Evolutionary conservation across 2,329 filamentous ascomycete species (phyloP).

Genomic region (Fusarium sp.): DNA sequence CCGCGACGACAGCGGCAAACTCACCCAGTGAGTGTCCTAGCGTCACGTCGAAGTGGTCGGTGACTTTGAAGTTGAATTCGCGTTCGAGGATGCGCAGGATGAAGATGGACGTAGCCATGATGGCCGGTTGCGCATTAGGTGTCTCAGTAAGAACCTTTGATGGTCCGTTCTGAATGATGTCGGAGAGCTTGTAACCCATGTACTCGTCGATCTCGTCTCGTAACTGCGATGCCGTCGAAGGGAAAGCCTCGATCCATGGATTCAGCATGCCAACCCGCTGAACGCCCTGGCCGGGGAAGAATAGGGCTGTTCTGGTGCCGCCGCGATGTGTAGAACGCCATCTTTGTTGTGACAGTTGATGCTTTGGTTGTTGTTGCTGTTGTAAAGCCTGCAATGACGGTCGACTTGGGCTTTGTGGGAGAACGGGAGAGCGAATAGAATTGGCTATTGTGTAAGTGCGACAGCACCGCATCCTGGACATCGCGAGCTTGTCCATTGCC

Average conservation of each 20-base stretch:
- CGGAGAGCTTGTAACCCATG: conserved; percentile 77
- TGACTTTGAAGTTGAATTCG: conserved; percentile 80
- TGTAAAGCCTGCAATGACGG: conserved; percentile 1
- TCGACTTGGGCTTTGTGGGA: conserved; percentile 1
- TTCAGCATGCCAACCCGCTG: conserved; percentile 88
- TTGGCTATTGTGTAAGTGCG: conserved; percentile 28
- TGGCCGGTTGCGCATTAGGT: conserved; percentile 89
- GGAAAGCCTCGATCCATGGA: conserved; percentile 88
- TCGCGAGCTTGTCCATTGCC: conserved; percentile 46
- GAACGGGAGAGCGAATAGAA: conserved; percentile 2
- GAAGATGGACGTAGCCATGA: conserved; percentile 92
- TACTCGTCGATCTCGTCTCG: conserved; percentile 85
- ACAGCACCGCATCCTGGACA: conserved; percentile 40
- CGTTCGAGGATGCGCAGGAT: conserved; percentile 87
- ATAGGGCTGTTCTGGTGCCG: conserved; percentile 63
- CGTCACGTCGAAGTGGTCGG: conserved; percentile 78
- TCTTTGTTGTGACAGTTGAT: conserved; percentile 22
- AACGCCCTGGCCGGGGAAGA: conserved; percentile 81
- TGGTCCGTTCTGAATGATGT: conserved; percentile 81
- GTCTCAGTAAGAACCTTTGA: conserved; percentile 80
- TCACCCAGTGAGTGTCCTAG: conserved; percentile 92
- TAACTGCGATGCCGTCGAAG: conserved; percentile 75
- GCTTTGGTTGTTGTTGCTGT: conserved; percentile 1
- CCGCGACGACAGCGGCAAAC: conserved; percentile 88
- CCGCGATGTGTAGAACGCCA: conserved; percentile 46